Evolutionary conservation across 2,329 filamentous ascomycete species (phyloP).

Genomic region (Fusarium pseudocircinatum): DNA sequence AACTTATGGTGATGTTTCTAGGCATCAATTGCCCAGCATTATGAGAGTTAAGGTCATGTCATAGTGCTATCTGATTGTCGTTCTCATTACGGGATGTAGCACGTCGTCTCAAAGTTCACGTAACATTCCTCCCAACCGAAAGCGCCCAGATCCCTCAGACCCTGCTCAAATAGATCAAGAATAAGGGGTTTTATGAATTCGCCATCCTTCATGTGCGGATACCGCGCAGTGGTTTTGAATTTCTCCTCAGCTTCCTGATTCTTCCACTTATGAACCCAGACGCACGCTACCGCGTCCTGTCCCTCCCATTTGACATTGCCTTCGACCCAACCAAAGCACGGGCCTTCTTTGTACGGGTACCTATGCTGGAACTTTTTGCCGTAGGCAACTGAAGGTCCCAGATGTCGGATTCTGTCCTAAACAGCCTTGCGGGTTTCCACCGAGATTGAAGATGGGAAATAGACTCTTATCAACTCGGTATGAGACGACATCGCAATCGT

Average conservation of each 20-base stretch:
- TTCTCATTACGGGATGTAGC: neutral
- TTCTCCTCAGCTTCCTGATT: neutral
- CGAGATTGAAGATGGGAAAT: neutral
- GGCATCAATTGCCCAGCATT: fast-evolving
- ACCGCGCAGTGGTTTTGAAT: neutral
- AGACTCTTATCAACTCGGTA: neutral
- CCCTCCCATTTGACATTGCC: neutral
- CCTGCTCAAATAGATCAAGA: neutral
- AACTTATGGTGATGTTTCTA: neutral
- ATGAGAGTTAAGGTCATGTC: neutral
- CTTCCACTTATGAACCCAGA: neutral
- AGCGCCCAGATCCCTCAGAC: neutral
- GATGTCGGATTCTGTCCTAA: neutral
- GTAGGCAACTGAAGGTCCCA: neutral
- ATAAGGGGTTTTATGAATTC: neutral
- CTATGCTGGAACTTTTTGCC: neutral
- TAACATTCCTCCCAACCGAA: neutral
- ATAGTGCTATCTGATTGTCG: neutral
- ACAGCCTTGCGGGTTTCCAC: neutral
- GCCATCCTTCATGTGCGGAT: neutral
- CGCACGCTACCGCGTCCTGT: fast-evolving
- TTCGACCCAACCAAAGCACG: neutral
- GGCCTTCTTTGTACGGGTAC: fast-evolving
- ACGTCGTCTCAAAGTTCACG: fast-evolving
- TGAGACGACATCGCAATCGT: neutral